Evolutionary conservation across 164 flowering plant species (phyloP), one percentile per base, ranked within the genome.

Genomic region (Kingdonia uniflora): DNA sequence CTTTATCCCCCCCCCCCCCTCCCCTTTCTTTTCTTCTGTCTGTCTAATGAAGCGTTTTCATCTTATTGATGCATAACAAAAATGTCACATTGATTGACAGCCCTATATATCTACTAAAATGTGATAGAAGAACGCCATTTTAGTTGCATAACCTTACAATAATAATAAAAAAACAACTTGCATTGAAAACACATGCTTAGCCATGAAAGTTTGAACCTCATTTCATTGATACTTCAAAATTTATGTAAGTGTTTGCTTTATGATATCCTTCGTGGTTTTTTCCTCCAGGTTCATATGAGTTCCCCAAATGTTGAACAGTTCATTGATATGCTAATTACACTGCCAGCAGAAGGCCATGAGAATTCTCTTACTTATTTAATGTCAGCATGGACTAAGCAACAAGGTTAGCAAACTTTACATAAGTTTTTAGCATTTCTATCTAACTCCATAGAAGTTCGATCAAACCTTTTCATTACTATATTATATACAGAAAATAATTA

Each of bases 311-410:
- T 86, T 42, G 84, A 65, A 51, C 82, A 86, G 37, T 82, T 92
- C 66, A 76, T 92, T 54, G 81, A 92, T 56, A 64, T 92, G 75
- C 62, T 92, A 69, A 63, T 75, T 40, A 57, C 72, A 11, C 54
- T 86, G 47, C 89, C 95, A 17, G 82, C 74, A 41, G 73, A 80
- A 59, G 85, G 85, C 56, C 52, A 82, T 69, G 71, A 57, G 8
- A 84, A 81, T 59, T 65, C 95, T 39, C 80, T 88, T 59, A 60
- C 63, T 43, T 92, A 82, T 68, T 68, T 86, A n/a, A 88, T 88
- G 97, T 78, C 78, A 39, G 96, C 85, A 74, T 92, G 99, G 99
- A 72, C 82, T 13, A 79, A 73, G 66, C 89, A 71, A 62, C 99
- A 92, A 76, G 95, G 99, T 77, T 13, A 47, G 2, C 23, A 1